Conservation (phyloP, 805 yeast genomes). For the Starmerella apis region DNA sequence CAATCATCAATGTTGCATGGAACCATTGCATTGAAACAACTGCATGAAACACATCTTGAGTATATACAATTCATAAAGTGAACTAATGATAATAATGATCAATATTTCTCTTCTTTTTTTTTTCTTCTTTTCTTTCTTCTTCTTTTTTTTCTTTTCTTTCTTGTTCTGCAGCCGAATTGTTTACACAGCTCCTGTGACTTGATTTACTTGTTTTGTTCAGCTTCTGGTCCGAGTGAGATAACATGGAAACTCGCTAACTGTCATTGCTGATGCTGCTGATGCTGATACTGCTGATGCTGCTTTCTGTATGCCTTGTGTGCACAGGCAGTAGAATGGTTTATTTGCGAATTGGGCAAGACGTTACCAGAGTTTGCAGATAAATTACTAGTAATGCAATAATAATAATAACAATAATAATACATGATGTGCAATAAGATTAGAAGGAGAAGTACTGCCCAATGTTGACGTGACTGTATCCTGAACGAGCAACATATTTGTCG, state of each 20-base stretch:
- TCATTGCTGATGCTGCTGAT: too few relatives aligned
- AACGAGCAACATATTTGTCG: conserved; percentile 34
- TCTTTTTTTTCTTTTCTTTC: neutral
- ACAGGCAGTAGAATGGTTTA: too few relatives aligned
- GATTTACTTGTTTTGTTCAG: too few relatives aligned
- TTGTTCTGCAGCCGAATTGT: neutral
- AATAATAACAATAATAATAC: neutral
- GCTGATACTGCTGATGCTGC: too few relatives aligned
- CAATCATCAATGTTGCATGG: too few relatives aligned
- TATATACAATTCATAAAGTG: neutral
- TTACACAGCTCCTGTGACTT: too few relatives aligned
- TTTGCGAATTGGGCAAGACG: too few relatives aligned
- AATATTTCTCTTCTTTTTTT: neutral
- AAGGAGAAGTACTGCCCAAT: conserved; percentile 15
- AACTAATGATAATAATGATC: neutral
- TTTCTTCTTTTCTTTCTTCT: neutral
- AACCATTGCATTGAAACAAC: too few relatives aligned
- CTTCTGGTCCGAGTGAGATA: too few relatives aligned
- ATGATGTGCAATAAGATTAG: neutral
- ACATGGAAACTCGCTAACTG: too few relatives aligned
- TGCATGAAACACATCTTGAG: neutral
- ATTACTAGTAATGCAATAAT: neutral
- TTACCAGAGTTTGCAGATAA: too few relatives aligned
- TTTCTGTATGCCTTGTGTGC: too few relatives aligned
- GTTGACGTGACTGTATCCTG: conserved; percentile 14